Percentiles rank a stretch among this genome's conserved stretches.
Conservation (phyloP, 2,329 filamentous ascomycete species). For the Hyphodiscus sp. region DNA sequence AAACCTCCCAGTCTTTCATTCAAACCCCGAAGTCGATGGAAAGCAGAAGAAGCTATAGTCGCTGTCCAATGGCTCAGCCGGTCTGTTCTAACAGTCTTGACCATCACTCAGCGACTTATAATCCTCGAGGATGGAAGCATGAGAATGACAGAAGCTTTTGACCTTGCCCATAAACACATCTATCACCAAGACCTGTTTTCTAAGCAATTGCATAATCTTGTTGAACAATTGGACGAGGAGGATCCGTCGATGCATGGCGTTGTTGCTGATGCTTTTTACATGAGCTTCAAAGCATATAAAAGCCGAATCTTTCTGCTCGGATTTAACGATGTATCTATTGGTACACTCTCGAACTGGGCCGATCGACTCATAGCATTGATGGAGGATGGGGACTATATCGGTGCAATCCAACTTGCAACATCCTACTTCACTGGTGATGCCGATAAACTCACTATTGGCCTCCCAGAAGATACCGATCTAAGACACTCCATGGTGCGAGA, state of each 20-base stretch:
- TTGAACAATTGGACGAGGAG: conserved; percentile 83
- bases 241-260: conserved; percentile 90
- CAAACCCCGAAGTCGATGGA: conserved; percentile 79
- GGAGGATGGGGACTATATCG: conserved; percentile 94
- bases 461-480: conserved; percentile 73
- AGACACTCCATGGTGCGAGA: conserved; percentile 80
- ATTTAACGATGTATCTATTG: conserved; percentile 89
- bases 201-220: conserved; percentile 71
- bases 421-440: conserved; percentile 86
- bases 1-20: conserved; percentile 76
- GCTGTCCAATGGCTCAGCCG: conserved; percentile 95
- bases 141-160: conserved; percentile 90
- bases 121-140: conserved; percentile 86
- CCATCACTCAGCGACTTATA: conserved; percentile 87
- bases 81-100: conserved; percentile 85
- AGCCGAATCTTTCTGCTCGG: conserved; percentile 86
- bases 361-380: conserved; percentile 89
- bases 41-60: conserved; percentile 89
- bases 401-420: conserved; percentile 82
- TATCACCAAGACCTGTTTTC: conserved; percentile 91
- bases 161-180: conserved; percentile 85
- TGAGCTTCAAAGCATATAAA: conserved; percentile 96
- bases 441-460: conserved; percentile 89
- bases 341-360: conserved; percentile 93
- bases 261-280: conserved; percentile 93